Percentiles rank a stretch among this genome's conserved stretches.
phyloP scores from a whole-genome alignment of 768 basidiomycete genomes.

The Podaxis sp. region DNA sequence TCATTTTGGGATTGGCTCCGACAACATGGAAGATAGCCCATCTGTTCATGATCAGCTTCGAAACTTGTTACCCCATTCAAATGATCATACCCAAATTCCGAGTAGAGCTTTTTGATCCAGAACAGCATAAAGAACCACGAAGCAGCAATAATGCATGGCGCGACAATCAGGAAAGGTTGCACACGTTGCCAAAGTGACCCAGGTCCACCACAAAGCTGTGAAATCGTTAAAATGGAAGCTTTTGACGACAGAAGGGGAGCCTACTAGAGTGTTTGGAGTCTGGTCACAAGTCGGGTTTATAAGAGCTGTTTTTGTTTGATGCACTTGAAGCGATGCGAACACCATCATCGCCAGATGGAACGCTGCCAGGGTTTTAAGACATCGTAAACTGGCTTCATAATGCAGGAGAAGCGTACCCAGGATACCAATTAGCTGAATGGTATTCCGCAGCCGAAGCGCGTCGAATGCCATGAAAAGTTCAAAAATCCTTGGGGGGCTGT shows the following conservation, averaged over 20 bases:
- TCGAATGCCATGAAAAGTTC: slow-evolving; percentile 79
- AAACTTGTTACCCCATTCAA: slow-evolving; percentile 3
- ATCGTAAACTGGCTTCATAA: not conserved
- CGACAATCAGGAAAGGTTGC: slow-evolving; percentile 64
- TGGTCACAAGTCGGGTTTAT: slow-evolving; percentile 34
- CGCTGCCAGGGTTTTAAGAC: slow-evolving; percentile 30
- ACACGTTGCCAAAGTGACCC: slow-evolving; percentile 58
- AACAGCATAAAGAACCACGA: slow-evolving; percentile 67
- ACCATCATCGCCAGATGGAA: slow-evolving; percentile 76
- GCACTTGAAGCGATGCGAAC: slow-evolving; percentile 71
- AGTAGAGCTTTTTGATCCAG: slow-evolving; percentile 66
- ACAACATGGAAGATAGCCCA: slow-evolving; percentile 92
- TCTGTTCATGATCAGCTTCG: slow-evolving; percentile 30
- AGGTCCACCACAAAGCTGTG: slow-evolving; percentile 43
- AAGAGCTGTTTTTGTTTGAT: slow-evolving; percentile 66
- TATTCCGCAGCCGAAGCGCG: slow-evolving; percentile 74
- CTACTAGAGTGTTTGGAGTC: slow-evolving; percentile 32
- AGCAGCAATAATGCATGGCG: slow-evolving; percentile 62
- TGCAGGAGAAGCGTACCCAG: slow-evolving; percentile 39
- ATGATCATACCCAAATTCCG: slow-evolving; percentile 71
- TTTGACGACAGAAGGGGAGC: slow-evolving; percentile 15
- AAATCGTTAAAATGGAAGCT: not conserved
- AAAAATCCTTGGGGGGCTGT: slow-evolving; percentile 49
- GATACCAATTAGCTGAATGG: slow-evolving; percentile 74
- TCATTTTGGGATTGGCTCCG: slow-evolving; percentile 81